These are phyloP conservation scores for Gonium pectorale DNA, from an alignment of 139 green algal species.

Conservation along the genomic window DNA sequence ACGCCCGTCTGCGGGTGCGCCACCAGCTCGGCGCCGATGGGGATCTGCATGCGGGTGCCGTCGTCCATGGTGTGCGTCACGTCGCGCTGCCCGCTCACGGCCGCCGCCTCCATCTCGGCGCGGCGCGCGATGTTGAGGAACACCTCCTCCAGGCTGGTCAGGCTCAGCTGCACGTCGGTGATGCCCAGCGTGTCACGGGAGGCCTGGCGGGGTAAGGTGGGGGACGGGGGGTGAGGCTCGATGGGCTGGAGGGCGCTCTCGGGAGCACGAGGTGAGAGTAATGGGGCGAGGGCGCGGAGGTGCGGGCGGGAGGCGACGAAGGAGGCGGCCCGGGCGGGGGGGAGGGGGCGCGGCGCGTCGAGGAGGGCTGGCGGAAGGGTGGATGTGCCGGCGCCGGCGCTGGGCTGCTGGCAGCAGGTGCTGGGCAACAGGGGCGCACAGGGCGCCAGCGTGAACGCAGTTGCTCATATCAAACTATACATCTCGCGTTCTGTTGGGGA, in stretches of 20 bases:
- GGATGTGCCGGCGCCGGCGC: no score
- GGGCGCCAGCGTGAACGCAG: no score
- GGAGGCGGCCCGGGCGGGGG: no score
- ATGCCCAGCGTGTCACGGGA: slow-evolving; percentile 62
- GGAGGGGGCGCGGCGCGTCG: neutral
- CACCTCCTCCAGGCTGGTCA: slow-evolving; percentile 85
- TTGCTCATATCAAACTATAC: no score
- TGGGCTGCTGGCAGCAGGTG: no score
- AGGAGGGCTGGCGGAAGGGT: neutral
- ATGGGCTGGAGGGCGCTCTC: neutral
- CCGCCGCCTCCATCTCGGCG: slow-evolving; percentile 77
- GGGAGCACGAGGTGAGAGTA: neutral
- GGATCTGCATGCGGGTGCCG: slow-evolving; percentile 61
- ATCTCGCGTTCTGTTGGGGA: no score
- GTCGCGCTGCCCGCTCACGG: slow-evolving; percentile 34
- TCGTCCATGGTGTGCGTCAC: slow-evolving; percentile 49
- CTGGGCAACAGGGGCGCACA: no score
- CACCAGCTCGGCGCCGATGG: slow-evolving; percentile 65
- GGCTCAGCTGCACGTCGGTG: slow-evolving; percentile 78
- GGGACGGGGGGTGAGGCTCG: neutral
- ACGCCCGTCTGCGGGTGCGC: slow-evolving; percentile 42
- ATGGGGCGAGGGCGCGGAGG: no score
- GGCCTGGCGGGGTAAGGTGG: neutral
- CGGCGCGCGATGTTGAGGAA: slow-evolving; percentile 86
- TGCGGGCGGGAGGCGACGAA: neutral